Evolutionary conservation across 805 yeast genomes (phyloP).

Genomic region (Deakozyma indianensis): DNA sequence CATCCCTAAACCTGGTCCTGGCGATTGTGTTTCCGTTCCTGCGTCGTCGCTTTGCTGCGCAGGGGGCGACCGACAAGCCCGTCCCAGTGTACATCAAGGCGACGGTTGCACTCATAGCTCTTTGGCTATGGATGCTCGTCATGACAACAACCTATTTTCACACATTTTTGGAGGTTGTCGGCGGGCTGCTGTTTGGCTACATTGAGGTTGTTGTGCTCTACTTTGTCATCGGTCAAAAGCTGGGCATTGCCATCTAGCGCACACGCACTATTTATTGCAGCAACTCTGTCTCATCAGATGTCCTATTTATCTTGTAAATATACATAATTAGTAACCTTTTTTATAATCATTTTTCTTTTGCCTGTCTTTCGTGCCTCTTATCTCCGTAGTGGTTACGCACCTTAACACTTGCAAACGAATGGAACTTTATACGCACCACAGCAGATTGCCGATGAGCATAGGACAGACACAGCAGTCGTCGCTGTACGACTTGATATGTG

Average conservation of each 20-base stretch:
- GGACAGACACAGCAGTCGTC: too few species aligned
- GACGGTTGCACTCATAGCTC: conserved; percentile 23
- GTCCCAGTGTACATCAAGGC: conserved; percentile 13
- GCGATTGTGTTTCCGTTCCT: conserved; percentile 36
- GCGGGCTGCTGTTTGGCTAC: conserved; percentile 55
- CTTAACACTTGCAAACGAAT: too few species aligned
- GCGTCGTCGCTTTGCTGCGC: neutral
- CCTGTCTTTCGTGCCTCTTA: too few species aligned
- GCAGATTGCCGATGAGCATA: too few species aligned
- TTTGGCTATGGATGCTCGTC: conserved; percentile 82
- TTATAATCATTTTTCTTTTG: too few species aligned
- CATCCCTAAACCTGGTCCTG: conserved; percentile 48
- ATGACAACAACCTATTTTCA: conserved; percentile 82
- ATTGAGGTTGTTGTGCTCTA: conserved; percentile 35
- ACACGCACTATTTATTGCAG: too few species aligned
- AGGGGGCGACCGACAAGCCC: conserved; percentile 5
- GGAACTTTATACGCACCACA: too few species aligned
- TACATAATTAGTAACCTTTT: too few species aligned
- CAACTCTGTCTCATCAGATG: too few species aligned
- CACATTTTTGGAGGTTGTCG: conserved; percentile 56
- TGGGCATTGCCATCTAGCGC: neutral
- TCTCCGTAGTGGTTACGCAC: too few species aligned
- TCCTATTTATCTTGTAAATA: too few species aligned
- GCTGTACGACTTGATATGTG: neutral
- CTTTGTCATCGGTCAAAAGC: conserved; percentile 8